Base-by-base conservation (phyloP, 306 rosid species). In the Urtica urens region DNA sequence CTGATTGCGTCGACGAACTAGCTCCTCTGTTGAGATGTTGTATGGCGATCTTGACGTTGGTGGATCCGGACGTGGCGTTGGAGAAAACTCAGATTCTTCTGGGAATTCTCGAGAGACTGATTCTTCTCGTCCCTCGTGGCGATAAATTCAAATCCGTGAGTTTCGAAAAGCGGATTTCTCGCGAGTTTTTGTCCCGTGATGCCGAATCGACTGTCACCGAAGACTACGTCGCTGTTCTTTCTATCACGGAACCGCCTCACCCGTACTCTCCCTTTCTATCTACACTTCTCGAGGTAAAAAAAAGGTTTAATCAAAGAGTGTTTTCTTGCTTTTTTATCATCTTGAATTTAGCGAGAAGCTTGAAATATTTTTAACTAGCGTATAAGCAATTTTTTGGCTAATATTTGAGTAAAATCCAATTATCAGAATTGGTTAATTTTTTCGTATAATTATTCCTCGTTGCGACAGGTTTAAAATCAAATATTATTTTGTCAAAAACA, bases 271-370 rank as follows among this genome's bases (percentile, higher is more conserved):
- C 86, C 0, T 58, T 70, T 63, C 57, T 84, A 21, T 71, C 75
- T 56, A 46, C 80, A 3, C 51, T 81, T 46, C 80, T 84, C 3
- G 95, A 81, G 95, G 96, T 83, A 73, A 26, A 17, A n/a, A n/a
- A n/a, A n/a, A n/a, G n/a, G n/a, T n/a, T 10, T 34, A 35, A 5
- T 17, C 47, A 41, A 38, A 24, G 12, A n/a, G n/a, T n/a, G n/a
- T n/a, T n/a, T n/a, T n/a, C n/a, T 34, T 20, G 20, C 22, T 10
- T 43, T 46, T 35, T 21, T 8, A 23, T n/a, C n/a, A n/a, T n/a
- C n/a, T 46, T 46, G 15, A 27, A 24, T 22, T 24, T 37, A 53
- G 23, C 5, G 23, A 18, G 33, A 38, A 10, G 58, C 20, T 53
- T 49, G 11, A 9, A 0, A 31, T 13, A 10, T 3, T 4, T 14